Percentiles rank a stretch among this genome's conserved stretches.
Evolutionary conservation across 1,284 basidiomycete genomes (phyloP).

Genomic region (Tetrapyrgos nigripes): DNA sequence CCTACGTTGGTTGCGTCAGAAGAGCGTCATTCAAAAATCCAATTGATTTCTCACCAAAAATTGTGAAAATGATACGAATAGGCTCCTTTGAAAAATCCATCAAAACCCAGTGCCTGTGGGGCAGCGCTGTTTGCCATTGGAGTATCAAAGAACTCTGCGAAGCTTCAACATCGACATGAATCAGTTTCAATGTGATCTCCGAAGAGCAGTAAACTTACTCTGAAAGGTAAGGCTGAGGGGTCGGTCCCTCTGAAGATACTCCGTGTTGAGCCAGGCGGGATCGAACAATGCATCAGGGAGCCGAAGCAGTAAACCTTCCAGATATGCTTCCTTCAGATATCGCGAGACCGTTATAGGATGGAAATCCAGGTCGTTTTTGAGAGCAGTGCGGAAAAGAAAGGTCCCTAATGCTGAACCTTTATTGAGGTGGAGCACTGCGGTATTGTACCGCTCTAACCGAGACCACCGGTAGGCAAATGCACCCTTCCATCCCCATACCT

Average conservation of each 20-base stretch:
- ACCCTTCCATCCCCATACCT: slow-evolving; percentile 87
- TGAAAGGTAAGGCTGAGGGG: slow-evolving; percentile 88
- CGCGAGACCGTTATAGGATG: slow-evolving; percentile 86
- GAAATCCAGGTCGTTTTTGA: slow-evolving; percentile 86
- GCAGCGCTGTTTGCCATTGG: slow-evolving; percentile 71
- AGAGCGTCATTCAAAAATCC: slow-evolving; percentile 19
- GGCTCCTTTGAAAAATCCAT: slow-evolving; percentile 87
- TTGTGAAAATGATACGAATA: slow-evolving; percentile 91
- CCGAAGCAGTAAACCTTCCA: slow-evolving; percentile 76
- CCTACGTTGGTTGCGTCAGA: slow-evolving; percentile 50
- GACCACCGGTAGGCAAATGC: slow-evolving; percentile 91
- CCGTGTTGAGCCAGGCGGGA: slow-evolving; percentile 87
- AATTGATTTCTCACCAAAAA: slow-evolving; percentile 63
- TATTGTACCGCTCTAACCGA: slow-evolving; percentile 83
- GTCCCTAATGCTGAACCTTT: slow-evolving; percentile 82
- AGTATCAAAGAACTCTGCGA: slow-evolving; percentile 83
- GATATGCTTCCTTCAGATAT: slow-evolving; percentile 80
- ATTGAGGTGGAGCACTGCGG: slow-evolving; percentile 85
- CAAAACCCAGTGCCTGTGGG: slow-evolving; percentile 80
- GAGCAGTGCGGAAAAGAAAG: slow-evolving; percentile 85
- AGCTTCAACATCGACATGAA: slow-evolving; percentile 50
- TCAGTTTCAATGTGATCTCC: background rate
- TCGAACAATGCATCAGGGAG: slow-evolving; percentile 89
- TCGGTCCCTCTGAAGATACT: slow-evolving; percentile 81
- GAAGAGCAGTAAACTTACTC: slow-evolving; percentile 53